phyloP scores from a whole-genome alignment of 805 yeast species.

The Candida taoyuanica region DNA sequence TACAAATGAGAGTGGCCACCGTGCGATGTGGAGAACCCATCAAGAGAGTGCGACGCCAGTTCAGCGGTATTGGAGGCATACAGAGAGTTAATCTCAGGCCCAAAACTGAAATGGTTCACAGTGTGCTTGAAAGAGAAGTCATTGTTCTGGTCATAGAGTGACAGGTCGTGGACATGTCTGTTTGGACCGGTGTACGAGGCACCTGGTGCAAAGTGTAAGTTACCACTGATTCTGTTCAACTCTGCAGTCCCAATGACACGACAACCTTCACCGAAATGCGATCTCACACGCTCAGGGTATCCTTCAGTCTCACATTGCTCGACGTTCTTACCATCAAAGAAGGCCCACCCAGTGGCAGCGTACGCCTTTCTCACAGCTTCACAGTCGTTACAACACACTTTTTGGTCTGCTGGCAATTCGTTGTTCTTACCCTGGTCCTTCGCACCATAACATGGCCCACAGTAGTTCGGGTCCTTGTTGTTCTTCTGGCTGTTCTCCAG shows the following conservation, averaged over 20 bases:
- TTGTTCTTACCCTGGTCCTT: constrained; percentile 49
- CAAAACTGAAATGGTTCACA: constrained; percentile 81
- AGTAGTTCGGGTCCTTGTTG: constrained; percentile 48
- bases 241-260: constrained; percentile 73
- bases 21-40: constrained; percentile 39
- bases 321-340: constrained; percentile 80
- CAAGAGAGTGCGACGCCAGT: constrained; percentile 62
- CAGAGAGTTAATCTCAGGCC: constrained; percentile 44
- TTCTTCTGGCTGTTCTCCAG: constrained; percentile 14
- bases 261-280: constrained; percentile 78
- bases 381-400: constrained; percentile 80
- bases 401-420: constrained; percentile 33
- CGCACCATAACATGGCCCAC: constrained; percentile 94
- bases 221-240: constrained; percentile 84
- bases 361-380: constrained; percentile 78
- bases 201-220: constrained; percentile 96
- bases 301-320: constrained; percentile 91
- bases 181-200: constrained; percentile 55
- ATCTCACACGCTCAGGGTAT: constrained; percentile 59
- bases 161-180: constrained; percentile 79
- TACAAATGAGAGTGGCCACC: constrained; percentile 57
- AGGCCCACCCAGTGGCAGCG: constrained; percentile 76
- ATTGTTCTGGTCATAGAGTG: constrained; percentile 54
- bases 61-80: constrained; percentile 25
- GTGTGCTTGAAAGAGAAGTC: constrained; percentile 72